phyloP scores from a whole-genome alignment of 148 eudicot species.

The Rhododendron kiyosumense region DNA sequence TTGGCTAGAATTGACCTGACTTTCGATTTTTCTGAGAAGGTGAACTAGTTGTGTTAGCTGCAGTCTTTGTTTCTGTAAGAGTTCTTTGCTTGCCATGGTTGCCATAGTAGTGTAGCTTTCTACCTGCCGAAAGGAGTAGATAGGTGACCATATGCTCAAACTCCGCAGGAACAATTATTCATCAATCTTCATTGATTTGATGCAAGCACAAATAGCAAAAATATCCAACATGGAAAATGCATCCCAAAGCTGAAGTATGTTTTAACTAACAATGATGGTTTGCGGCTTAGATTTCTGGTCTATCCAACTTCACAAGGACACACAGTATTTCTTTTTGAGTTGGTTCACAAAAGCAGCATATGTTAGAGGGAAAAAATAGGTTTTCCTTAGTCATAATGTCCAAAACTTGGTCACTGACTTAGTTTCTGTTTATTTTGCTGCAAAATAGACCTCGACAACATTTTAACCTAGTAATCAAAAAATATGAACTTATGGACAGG shows the following conservation, averaged over 20 bases:
- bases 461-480: background rate
- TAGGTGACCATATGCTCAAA: background rate
- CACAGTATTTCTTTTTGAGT: background rate
- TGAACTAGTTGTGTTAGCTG: background rate
- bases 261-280: background rate
- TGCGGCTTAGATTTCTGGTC: background rate
- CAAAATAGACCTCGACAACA: background rate
- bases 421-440: background rate
- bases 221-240: background rate
- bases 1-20: background rate
- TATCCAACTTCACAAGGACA: background rate
- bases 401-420: background rate
- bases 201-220: background rate
- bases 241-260: background rate
- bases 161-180: background rate
- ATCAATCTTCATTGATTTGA: background rate
- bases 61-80: background rate
- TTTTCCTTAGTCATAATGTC: background rate
- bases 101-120: background rate
- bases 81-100: background rate
- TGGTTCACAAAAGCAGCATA: background rate
- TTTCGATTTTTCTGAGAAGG: background rate
- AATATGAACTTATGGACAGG: background rate
- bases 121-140: background rate
- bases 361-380: background rate